A percentile compares a stretch with the other conserved stretches of the same genome.
These are phyloP conservation scores for Eucalyptus rudis DNA, from an alignment of 345 rosid genomes.

Conservation along the genomic window DNA sequence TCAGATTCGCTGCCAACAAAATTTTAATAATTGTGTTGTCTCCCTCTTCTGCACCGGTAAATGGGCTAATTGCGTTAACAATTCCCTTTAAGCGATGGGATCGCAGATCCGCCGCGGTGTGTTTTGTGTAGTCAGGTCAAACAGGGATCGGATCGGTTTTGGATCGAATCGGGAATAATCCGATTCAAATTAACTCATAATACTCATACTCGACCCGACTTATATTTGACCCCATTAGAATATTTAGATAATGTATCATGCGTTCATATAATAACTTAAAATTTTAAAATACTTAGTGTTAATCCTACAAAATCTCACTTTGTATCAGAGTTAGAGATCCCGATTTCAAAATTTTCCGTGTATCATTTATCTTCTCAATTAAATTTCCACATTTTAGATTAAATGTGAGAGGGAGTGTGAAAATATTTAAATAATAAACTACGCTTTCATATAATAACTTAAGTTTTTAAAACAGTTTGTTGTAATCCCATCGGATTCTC, in stretches of 20 bases:
- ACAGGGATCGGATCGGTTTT: background rate
- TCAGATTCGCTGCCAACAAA: background rate
- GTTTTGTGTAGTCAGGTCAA: too few species aligned
- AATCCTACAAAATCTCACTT: accelerated
- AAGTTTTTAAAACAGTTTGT: too few species aligned
- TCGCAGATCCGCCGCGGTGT: too few species aligned
- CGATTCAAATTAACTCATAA: background rate
- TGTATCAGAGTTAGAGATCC: accelerated
- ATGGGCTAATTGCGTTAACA: background rate
- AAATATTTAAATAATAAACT: too few species aligned
- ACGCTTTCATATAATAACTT: too few species aligned
- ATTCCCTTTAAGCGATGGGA: background rate
- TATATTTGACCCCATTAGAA: accelerated
- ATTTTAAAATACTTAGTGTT: accelerated
- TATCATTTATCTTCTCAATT: too few species aligned
- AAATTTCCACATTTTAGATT: too few species aligned
- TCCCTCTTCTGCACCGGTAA: background rate
- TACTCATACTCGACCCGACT: accelerated
- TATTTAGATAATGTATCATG: too few species aligned
- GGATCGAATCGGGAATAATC: too few species aligned
- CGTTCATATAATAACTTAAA: too few species aligned
- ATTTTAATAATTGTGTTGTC: background rate
- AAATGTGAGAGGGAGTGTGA: accelerated
- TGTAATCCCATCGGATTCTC: too few species aligned
- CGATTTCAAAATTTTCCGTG: too few species aligned